Percentiles rank a stretch among this genome's conserved stretches.
phyloP scores from a whole-genome alignment of 129 eudicot genomes.

The Flaveria linearis region DNA sequence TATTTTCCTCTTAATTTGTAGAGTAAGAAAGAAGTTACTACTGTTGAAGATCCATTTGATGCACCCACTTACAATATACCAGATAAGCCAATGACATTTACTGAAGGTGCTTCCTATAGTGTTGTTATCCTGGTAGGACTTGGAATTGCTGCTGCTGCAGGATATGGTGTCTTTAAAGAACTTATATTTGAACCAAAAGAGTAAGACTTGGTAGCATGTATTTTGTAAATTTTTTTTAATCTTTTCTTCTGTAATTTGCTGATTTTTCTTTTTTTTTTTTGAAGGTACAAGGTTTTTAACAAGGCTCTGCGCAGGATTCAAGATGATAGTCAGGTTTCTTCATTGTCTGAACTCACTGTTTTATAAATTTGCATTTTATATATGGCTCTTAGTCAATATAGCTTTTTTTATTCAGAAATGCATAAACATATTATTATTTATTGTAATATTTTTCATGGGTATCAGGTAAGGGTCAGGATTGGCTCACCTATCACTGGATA shows the following conservation, averaged over 20 bases:
- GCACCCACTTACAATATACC: constrained; percentile 93
- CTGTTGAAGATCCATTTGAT: constrained; percentile 90
- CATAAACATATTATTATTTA: neutral
- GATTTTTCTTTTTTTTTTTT: constrained; percentile 24
- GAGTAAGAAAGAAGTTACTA: constrained; percentile 67
- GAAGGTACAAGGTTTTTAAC: constrained; percentile 86
- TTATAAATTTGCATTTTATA: constrained; percentile 3
- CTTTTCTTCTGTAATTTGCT: neutral
- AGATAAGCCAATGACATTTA: constrained; percentile 87
- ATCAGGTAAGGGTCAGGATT: constrained; percentile 80
- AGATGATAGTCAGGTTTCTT: constrained; percentile 82
- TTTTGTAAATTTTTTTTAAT: neutral
- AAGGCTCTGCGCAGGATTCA: constrained; percentile 86
- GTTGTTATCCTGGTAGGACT: constrained; percentile 80
- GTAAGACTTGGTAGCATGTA: constrained; percentile 40
- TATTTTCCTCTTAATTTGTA: constrained; percentile 30
- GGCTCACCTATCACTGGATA: constrained; percentile 93
- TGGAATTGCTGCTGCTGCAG: constrained; percentile 92
- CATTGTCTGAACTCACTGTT: constrained; percentile 21
- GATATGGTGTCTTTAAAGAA: constrained; percentile 87
- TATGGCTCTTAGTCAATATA: neutral
- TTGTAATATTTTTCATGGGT: neutral
- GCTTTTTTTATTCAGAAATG: neutral
- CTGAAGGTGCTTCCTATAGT: constrained; percentile 90
- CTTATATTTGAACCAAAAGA: constrained; percentile 94